Evolutionary conservation across 2,329 filamentous ascomycete genomes (phyloP), one percentile per base, ranked within the genome.

Genomic region (Diaporthe batatas): DNA sequence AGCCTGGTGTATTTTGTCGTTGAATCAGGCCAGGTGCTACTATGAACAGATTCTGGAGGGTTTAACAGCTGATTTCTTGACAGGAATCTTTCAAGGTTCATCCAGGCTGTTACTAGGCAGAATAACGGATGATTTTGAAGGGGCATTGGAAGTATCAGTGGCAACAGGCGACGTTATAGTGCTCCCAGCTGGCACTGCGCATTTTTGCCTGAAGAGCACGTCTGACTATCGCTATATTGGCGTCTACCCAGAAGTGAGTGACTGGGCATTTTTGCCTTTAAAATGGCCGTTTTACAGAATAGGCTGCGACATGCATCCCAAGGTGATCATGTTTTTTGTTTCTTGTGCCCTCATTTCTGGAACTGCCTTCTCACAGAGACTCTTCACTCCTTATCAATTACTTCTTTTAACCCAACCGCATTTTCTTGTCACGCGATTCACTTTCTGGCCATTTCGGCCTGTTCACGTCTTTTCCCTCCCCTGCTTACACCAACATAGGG

Each of bases 181-280:
- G 3, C 21, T 59, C n/a, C 57, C 57, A 29, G 57, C 57, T 42
- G 57, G 57, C 57, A 59, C 57, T 42, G 57, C 36, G 6, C 57
- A 59, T 23, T 59, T 14, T 2, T 59, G n/a, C 16, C 36, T 59
- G 36, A 12, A 59, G 16, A 59, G 57, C 57, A 25, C 57, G 7
- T 18, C 34, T 11, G 57, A 59, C n/a, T 59, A 59, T 25, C 57
- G 57, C 1, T 59, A 59, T 5, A 59, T 59, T 25, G 57, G 57
- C 23, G 57, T 59, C n/a, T 59, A 59, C 23, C 57, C 57, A 42
- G n/a, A 23, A 25, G 57, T 59, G 23, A 59, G 57, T 59, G n/a
- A 36, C 32, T 23, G 6, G 4, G 14, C 18, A 12, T 36, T 10
- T 18, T 34, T 3, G 8, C 18, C 16, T 8, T 55, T 18, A 29